A percentile compares a stretch with the other conserved stretches of the same genome.
phyloP scores from a whole-genome alignment of 2,329 filamentous ascomycete genomes.

The Keithomyces neogunnii region DNA sequence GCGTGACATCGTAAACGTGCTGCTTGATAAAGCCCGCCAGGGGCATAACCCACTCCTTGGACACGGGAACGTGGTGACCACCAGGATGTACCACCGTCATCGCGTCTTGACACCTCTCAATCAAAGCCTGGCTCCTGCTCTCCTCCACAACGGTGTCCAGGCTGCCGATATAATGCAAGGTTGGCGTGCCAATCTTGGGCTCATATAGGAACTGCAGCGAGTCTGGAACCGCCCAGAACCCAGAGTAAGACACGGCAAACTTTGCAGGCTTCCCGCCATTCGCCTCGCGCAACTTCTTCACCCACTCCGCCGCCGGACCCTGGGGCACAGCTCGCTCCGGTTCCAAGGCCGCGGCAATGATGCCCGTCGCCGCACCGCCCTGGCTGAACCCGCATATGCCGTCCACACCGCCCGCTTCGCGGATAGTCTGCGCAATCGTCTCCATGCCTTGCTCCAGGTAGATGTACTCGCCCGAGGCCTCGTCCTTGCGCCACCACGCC shows the following conservation, averaged over 20 bases:
- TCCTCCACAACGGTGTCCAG: slow-evolving; percentile 88
- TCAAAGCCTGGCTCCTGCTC: slow-evolving; percentile 54
- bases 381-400: slow-evolving; percentile 79
- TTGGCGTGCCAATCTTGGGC: slow-evolving; percentile 66
- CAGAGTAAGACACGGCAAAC: slow-evolving; percentile 71
- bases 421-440: slow-evolving; percentile 52
- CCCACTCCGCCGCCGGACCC: slow-evolving; percentile 30
- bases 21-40: slow-evolving; percentile 61
- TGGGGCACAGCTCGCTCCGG: slow-evolving; percentile 18
- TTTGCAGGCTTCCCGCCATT: slow-evolving; percentile 43
- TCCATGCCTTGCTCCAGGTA: slow-evolving; percentile 62
- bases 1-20: slow-evolving; percentile 20
- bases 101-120: slow-evolving; percentile 52
- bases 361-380: slow-evolving; percentile 62
- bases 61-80: slow-evolving; percentile 80
- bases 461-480: slow-evolving; percentile 54
- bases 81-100: slow-evolving; percentile 66
- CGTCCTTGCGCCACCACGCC: slow-evolving; percentile 74
- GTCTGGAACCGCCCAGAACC: slow-evolving; percentile 58
- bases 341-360: slow-evolving; percentile 69
- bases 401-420: slow-evolving; percentile 59
- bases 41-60: slow-evolving; percentile 71
- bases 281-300: slow-evolving; percentile 35
- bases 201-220: slow-evolving; percentile 59
- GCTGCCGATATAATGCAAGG: slow-evolving; percentile 73